Percentiles rank a stretch among this genome's conserved stretches.
phyloP scores from a whole-genome alignment of 306 rosid genomes.

The Mimosa bimucronata region DNA sequence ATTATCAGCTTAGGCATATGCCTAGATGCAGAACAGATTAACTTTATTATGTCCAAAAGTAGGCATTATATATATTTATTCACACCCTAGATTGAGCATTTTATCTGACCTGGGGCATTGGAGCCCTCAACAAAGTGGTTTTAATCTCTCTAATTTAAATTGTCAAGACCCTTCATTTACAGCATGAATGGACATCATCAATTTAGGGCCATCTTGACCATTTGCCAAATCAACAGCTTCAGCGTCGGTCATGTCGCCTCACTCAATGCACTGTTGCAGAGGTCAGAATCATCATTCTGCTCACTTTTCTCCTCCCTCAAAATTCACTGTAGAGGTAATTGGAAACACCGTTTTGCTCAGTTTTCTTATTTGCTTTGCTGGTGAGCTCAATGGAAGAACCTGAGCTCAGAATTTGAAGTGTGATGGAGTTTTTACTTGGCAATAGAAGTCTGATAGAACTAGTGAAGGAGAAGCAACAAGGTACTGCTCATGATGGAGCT shows the following conservation, averaged over 20 bases:
- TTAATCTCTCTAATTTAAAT: not conserved
- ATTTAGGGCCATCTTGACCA: not conserved
- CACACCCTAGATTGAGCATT: not conserved
- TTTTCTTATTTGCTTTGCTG: not conserved
- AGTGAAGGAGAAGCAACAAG: not conserved
- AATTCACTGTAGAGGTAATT: not conserved
- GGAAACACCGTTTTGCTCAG: not conserved
- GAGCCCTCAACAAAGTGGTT: conserved; percentile 6
- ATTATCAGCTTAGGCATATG: conserved; percentile 8
- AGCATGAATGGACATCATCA: too few species aligned
- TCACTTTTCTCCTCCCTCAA: not conserved
- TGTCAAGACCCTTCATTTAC: not conserved
- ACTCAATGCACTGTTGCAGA: not conserved
- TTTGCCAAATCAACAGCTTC: not conserved
- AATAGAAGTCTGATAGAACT: not conserved
- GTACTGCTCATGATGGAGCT: not conserved
- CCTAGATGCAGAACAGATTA: not conserved
- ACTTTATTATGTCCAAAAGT: conserved; percentile 4
- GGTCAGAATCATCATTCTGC: not conserved
- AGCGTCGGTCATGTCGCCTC: not conserved
- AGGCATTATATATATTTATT: not conserved
- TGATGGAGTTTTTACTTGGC: not conserved
- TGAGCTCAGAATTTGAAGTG: not conserved
- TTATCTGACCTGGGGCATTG: not conserved
- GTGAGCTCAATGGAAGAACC: not conserved